A percentile compares a stretch with the other conserved stretches of the same genome.
These are phyloP conservation scores for Trifolium dubium DNA, from an alignment of 306 rosid species.

Conservation along the genomic window DNA sequence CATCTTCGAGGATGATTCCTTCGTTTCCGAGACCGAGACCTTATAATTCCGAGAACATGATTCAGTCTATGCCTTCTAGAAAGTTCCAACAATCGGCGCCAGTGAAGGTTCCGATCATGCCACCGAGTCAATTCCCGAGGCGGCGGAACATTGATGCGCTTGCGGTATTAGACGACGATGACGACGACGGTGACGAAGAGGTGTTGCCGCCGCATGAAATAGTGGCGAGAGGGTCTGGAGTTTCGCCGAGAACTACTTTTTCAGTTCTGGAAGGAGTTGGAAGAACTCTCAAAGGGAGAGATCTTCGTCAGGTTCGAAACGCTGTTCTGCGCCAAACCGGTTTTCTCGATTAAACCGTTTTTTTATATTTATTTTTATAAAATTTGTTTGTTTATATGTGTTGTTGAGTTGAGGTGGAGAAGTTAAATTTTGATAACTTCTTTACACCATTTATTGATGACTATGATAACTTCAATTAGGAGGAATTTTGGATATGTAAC, in stretches of 20 bases:
- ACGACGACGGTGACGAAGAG: constrained; percentile 52
- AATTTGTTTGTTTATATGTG: not conserved
- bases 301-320: constrained; percentile 85
- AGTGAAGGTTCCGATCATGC: constrained; percentile 65
- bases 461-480: not conserved
- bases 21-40: constrained; percentile 57
- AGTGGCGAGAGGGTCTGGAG: constrained; percentile 67
- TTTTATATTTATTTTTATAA: not conserved
- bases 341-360: constrained; percentile 63
- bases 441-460: not conserved
- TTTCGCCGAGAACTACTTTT: constrained; percentile 72
- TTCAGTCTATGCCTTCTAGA: constrained; percentile 57
- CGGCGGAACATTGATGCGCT: constrained; percentile 38
- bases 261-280: constrained; percentile 91
- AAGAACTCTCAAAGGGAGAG: constrained; percentile 90
- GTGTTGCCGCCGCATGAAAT: constrained; percentile 86
- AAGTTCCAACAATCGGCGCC: constrained; percentile 79
- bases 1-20: constrained; percentile 58
- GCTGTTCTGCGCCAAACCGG: constrained; percentile 87
- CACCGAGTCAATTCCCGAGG: constrained; percentile 46
- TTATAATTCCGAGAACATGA: constrained; percentile 40
- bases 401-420: not conserved
- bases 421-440: constrained; percentile 41
- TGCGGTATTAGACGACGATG: constrained; percentile 43
- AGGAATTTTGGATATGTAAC: constrained; percentile 7